Base-by-base conservation (phyloP, 2,329 filamentous ascomycete species). In the Chrysosporium queenslandicum region DNA sequence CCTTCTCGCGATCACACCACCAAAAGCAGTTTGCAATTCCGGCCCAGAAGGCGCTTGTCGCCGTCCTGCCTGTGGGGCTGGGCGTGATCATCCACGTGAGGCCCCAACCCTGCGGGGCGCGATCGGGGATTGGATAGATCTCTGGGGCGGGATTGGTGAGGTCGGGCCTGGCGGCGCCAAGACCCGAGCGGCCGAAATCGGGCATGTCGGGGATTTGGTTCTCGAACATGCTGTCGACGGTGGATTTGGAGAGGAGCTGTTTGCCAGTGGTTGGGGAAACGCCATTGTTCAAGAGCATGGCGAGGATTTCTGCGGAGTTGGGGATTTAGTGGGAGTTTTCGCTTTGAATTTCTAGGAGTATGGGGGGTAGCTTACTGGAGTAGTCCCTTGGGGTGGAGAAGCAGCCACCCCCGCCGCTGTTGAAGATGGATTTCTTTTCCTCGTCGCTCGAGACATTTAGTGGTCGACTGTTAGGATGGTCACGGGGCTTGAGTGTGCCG, bases 21-120 rank as follows among this genome's bases (percentile, higher is more conserved):
- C 80, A 84, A 60, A 71, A 83, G 29, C 77, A 58, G 61, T 83
- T 84, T 2, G 78, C 64, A 27, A 83, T 58, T 0, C 81, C 81
- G 1, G 76, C 76, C 81, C 81, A 84, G 60, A 70, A 73, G 0
- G 59, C 75, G 0, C 78, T 80, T 1, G 71, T 68, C 2, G 57
- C 64, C 0, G 76, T 77, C 7, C 80, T 70, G 0, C 80, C 79
- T 2, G 79, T 79, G 1, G 63, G 58, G 0, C 72, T 73, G 0
- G 73, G 72, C 14, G 64, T 77, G 11, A 81, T 63, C 72, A 82
- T 77, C 46, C 80, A 80, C 0, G 72, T 76, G 29, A 85, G 66
- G 0, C 81, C 80, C 80, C 80, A 85, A 9, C 83, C 83, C 60
- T 85, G 81, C 0, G 80, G 76, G 27, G 81, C 77, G 29, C 48